Conservation (phyloP, 2,329 filamentous ascomycete species). For the Leptographium wingfieldii region DNA sequence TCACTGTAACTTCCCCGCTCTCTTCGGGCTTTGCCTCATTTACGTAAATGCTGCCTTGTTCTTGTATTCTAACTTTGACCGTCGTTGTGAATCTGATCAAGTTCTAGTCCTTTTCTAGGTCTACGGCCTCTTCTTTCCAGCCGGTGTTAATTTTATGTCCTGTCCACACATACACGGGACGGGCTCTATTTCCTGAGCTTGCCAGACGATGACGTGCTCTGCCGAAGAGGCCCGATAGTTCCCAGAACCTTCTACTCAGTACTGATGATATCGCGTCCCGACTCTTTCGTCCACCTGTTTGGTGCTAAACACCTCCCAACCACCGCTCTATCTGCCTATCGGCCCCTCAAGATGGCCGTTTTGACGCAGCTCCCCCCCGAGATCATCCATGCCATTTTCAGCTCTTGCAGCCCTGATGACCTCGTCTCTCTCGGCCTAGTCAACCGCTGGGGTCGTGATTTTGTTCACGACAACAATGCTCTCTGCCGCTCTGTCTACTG, state of each 20-base stretch:
- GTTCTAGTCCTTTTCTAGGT: not conserved
- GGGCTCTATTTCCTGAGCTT: not conserved
- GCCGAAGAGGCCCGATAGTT: not conserved
- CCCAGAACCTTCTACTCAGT: not conserved
- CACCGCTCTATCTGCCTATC: not conserved
- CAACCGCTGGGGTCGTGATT: constrained; percentile 39
- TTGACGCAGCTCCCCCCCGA: constrained; percentile 44
- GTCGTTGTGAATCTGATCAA: too few relatives aligned
- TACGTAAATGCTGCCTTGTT: not conserved
- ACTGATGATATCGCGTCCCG: not conserved
- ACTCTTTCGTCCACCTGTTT: not conserved
- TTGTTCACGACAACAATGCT: constrained; percentile 43
- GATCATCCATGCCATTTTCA: constrained; percentile 49
- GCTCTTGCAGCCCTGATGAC: constrained; percentile 41
- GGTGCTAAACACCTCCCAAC: not conserved
- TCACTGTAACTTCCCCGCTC: not conserved
- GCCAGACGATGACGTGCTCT: not conserved
- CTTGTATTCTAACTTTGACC: not conserved
- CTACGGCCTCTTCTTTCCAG: not conserved
- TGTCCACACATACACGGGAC: too few relatives aligned
- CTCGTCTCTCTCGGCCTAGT: constrained; percentile 37
- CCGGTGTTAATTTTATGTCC: too few relatives aligned
- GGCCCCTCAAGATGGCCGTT: constrained; percentile 14
- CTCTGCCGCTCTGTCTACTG: constrained; percentile 51
- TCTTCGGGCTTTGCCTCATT: not conserved